Base-by-base conservation (phyloP, 768 basidiomycete genomes). In the Cystoderma amianthinum region DNA sequence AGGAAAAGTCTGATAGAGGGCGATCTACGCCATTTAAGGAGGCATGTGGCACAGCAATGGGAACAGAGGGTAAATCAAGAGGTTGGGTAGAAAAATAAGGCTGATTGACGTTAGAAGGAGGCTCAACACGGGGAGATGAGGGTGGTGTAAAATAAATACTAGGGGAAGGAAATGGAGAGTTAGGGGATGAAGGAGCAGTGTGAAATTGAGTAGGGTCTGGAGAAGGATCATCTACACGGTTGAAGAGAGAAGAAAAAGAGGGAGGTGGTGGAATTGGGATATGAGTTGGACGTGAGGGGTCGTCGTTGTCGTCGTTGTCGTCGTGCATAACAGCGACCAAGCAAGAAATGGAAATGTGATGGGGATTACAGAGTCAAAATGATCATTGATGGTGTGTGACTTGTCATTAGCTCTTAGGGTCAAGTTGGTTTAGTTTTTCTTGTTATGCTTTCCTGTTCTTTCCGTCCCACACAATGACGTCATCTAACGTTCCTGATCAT, bases 141-240 rank as follows among this genome's bases (percentile, higher is more conserved):
- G 53, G 74, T 44, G 49, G 70, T 44, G 61, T 67, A 52, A 55
- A 65, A 44, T 54, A 64, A 16, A 51, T 43, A 45, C 46, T 56
- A 45, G 55, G 57, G 49, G 56, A 54, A 34, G 56, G 44, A 45
- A 67, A 53, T 21, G 70, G 72, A 24, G 71, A 67, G 4, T 67
- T 67, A 18, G 71, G 76, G 2, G 75, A 72, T 3, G 74, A 72
- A 44, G 63, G 53, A 50, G 57, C 45, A 45, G 60, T 1, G 67
- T 57, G 22, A n/a, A n/a, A n/a, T n/a, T n/a, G n/a, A 66, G 60
- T 2, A 67, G 58, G 23, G 67, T 53, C 20, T 33, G 30, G 18
- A 34, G 56, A 33, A 54, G 59, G 42, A 49, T 55, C 52, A 49
- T 43, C 60, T 45, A 41, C 59, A 62, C 60, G 35, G 62, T 56